Base-by-base conservation (phyloP, 108 stramenopile genomes). In the Asterionellopsis glacialis region DNA sequence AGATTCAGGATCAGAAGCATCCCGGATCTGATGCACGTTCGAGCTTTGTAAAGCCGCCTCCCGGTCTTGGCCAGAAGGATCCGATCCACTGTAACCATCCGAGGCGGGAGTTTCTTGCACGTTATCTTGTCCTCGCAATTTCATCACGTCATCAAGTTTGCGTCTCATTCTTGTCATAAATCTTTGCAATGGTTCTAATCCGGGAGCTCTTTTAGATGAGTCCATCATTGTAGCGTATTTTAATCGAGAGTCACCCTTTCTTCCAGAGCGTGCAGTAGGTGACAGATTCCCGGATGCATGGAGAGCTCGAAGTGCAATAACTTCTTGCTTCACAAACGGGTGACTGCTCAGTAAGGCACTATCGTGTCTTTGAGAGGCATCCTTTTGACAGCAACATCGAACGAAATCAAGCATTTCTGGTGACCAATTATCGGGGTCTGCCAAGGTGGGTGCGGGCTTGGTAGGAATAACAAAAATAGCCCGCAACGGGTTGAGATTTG, bases 331-430 rank as follows among this genome's bases (percentile, higher is more conserved):
- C 4, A 94, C 74, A 67, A 94, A 94, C 40, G 88, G 85, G 68
- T 88, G 89, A 39, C 79, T 74, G 16, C 77, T 67, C 53, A 94
- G 53, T 11, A 82, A 55, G 3, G 88, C 85, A 21, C 89, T 90
- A 68, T 94, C 93, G 49, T 81, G 79, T 39, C 93, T 72, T 55
- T 94, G 87, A 66, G 65, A 81, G 5, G 89, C 76, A 69, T 94
- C 88, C 57, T 94, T 94, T 58, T 88, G 85, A 68, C 88, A 90
- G 55, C 93, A 94, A 55, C 81, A 83, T 10, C 84, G 76, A 55
- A 94, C 82, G 64, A 94, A 94, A 59, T 94, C 93, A 56, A 94
- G 55, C 93, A 94, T 94, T 63, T 90, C 93, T 2, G 89, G 89
- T 52, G 82, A 82, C 93, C 93, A 94, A 48, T 80, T 75, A 53